Conservation (phyloP, 768 basidiomycete species). For the Rhodosporidiobolus odoratus region DNA sequence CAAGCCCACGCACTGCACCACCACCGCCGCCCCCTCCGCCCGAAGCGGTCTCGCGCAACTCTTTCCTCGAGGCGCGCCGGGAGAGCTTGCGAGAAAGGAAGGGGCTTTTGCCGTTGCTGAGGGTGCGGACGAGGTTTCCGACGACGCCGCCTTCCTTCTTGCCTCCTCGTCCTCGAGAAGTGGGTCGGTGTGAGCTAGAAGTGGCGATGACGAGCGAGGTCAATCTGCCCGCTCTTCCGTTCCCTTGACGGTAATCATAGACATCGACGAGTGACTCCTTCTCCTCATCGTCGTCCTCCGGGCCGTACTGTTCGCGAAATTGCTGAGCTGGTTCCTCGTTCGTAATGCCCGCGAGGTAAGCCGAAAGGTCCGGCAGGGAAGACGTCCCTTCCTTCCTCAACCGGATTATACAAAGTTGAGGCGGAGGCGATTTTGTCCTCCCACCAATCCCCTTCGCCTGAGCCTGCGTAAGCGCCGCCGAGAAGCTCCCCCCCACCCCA, state of each 20-base stretch:
- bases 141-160: neutral
- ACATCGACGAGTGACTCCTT: neutral
- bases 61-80: neutral
- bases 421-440: neutral
- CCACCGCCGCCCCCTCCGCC: neutral
- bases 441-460: neutral
- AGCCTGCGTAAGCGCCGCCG: neutral
- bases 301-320: neutral
- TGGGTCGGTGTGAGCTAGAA: neutral
- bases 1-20: neutral
- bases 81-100: slow-evolving; percentile 5
- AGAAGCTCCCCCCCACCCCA: neutral
- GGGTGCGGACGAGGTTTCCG: neutral
- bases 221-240: too few relatives aligned
- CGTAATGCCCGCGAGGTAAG: neutral
- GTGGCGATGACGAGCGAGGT: too few relatives aligned
- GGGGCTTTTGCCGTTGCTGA: neutral
- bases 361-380: slow-evolving; percentile 9
- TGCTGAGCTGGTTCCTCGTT: too few relatives aligned
- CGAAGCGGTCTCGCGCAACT: neutral
- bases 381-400: neutral
- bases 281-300: neutral
- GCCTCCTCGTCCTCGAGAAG: neutral
- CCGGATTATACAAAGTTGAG: neutral
- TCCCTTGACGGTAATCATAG: too few relatives aligned